Evolutionary conservation across 2,329 filamentous ascomycete species (phyloP).

Genomic region (Cordyceps pruinosa): DNA sequence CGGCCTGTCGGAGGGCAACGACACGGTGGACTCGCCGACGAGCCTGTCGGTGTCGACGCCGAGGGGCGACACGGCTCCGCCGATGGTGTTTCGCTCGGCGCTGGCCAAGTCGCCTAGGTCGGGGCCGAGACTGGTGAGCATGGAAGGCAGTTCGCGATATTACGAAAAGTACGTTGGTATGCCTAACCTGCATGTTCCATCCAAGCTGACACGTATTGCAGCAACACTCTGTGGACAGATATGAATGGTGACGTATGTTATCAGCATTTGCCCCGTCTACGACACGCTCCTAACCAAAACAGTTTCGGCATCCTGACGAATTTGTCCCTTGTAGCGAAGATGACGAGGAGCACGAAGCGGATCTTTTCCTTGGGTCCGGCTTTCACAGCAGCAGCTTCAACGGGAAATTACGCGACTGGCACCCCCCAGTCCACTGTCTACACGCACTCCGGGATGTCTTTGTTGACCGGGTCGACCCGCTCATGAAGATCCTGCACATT

Average conservation of each 20-base stretch:
- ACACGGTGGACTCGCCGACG: neutral
- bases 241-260: slow-evolving; percentile 55
- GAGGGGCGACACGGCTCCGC: neutral
- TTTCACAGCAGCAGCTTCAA: neutral
- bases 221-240: slow-evolving; percentile 60
- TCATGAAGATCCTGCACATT: slow-evolving; percentile 33
- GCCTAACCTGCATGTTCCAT: slow-evolving; percentile 23
- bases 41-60: neutral
- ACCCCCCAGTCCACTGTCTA: neutral
- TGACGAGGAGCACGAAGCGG: neutral
- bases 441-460: slow-evolving; percentile 18
- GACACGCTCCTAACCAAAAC: neutral
- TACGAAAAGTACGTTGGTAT: slow-evolving; percentile 8
- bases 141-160: slow-evolving; percentile 9
- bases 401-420: neutral
- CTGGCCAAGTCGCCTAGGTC: neutral
- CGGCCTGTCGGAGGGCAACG: neutral
- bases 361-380: neutral
- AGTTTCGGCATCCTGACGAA: slow-evolving; percentile 9
- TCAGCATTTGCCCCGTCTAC: neutral
- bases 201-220: slow-evolving; percentile 27
- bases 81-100: neutral
- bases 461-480: slow-evolving; percentile 30
- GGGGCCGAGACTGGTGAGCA: slow-evolving; percentile 1
- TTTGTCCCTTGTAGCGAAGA: neutral